A percentile compares a stretch with the other conserved stretches of the same genome.
phyloP scores from a whole-genome alignment of 257 asterid species.

The Mitragyna speciosa region DNA sequence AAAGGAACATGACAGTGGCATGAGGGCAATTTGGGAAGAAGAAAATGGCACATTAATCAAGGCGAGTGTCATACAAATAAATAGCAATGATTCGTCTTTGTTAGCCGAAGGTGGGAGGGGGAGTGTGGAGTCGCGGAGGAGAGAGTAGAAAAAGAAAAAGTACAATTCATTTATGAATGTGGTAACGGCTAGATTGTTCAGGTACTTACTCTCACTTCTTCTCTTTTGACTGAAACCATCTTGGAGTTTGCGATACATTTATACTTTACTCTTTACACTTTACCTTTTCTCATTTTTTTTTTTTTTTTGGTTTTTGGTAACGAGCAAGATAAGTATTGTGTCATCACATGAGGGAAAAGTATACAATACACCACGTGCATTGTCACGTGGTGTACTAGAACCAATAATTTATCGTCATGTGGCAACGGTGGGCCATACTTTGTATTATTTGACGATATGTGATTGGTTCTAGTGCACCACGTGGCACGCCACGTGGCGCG shows the following conservation, averaged over 20 bases:
- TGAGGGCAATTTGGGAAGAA: conserved; percentile 5
- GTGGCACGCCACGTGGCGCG: too few species aligned
- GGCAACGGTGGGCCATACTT: too few species aligned
- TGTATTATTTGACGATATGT: too few species aligned
- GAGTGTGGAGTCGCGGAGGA: background rate
- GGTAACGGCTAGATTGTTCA: conserved; percentile 23
- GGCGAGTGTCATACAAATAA: background rate
- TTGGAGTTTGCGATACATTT: background rate
- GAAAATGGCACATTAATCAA: background rate
- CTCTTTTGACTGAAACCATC: background rate
- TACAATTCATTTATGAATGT: background rate
- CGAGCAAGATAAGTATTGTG: too few species aligned
- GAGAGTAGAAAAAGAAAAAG: background rate
- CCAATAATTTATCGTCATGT: too few species aligned
- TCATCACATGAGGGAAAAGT: too few species aligned
- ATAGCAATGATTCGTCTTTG: background rate
- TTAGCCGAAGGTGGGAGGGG: background rate
- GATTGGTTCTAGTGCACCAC: too few species aligned
- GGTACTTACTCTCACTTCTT: too few species aligned
- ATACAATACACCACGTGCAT: too few species aligned
- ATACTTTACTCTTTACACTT: background rate
- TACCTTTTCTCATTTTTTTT: background rate
- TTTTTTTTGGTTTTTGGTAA: too few species aligned
- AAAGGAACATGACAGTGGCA: background rate
- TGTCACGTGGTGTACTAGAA: too few species aligned